Evolutionary conservation across 2,329 filamentous ascomycete species (phyloP).

Genomic region (Emmonsiellopsis sp.): DNA sequence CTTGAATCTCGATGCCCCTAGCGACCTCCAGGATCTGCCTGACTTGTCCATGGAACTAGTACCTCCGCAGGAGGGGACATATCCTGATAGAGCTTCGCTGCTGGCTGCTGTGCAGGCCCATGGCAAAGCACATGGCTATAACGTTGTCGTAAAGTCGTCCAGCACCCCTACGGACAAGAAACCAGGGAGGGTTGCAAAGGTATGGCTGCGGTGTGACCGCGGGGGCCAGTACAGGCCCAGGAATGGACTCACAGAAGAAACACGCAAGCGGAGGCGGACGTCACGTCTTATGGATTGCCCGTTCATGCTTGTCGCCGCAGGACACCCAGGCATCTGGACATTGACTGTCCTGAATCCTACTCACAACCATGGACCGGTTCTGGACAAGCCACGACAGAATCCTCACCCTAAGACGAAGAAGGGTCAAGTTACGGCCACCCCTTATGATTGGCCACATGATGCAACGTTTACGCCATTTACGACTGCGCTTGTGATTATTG

Average conservation of each 20-base stretch:
- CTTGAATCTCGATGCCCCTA: slow-evolving; percentile 36
- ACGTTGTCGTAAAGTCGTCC: slow-evolving; percentile 38
- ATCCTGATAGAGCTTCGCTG: slow-evolving; percentile 33
- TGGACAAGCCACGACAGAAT: slow-evolving; percentile 32
- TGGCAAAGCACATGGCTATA: slow-evolving; percentile 35
- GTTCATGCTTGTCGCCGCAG: slow-evolving; percentile 36
- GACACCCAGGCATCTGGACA: slow-evolving; percentile 36
- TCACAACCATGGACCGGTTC: slow-evolving; percentile 35
- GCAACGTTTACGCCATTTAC: slow-evolving; percentile 36
- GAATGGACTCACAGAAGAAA: slow-evolving; percentile 38
- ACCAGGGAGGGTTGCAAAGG: slow-evolving; percentile 35
- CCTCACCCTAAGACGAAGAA: slow-evolving; percentile 35
- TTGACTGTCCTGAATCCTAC: slow-evolving; percentile 33
- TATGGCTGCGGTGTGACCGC: slow-evolving; percentile 38
- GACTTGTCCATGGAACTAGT: slow-evolving; percentile 34
- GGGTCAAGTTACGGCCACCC: slow-evolving; percentile 33
- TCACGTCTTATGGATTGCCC: slow-evolving; percentile 38
- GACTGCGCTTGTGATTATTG: slow-evolving; percentile 38
- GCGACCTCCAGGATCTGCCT: slow-evolving; percentile 38
- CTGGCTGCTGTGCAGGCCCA: slow-evolving; percentile 33
- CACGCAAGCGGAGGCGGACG: slow-evolving; percentile 34
- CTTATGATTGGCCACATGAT: slow-evolving; percentile 41
- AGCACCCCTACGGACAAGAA: slow-evolving; percentile 38
- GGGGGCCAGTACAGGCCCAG: slow-evolving; percentile 37
- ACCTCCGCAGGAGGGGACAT: slow-evolving; percentile 35